Evolutionary conservation across 345 rosid species (phyloP).

Genomic region (Orychophragmus violaceus): DNA sequence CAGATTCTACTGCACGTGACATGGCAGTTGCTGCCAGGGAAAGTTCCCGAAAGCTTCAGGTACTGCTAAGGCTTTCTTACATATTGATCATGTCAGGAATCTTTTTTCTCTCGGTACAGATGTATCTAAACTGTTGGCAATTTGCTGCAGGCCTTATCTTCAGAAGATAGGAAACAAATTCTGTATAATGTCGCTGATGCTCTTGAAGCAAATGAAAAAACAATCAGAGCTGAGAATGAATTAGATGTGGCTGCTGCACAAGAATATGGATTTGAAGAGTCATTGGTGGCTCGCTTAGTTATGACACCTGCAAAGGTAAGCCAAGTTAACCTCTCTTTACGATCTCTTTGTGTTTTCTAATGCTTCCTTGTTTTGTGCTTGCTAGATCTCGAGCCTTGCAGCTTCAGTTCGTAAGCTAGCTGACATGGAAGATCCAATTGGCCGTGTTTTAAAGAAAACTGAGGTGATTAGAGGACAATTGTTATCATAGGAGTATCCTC

Average conservation of each 20-base stretch:
- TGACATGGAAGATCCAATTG: slow-evolving; percentile 92
- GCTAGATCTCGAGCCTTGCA: slow-evolving; percentile 78
- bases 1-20: slow-evolving; percentile 57
- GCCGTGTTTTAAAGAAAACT: slow-evolving; percentile 72
- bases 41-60: slow-evolving; percentile 89
- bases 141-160: slow-evolving; percentile 62
- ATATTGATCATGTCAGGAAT: background rate
- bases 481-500: background rate
- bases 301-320: slow-evolving; percentile 78
- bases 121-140: background rate
- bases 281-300: slow-evolving; percentile 71
- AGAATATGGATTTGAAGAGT: slow-evolving; percentile 61
- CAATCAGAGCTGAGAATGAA: slow-evolving; percentile 61
- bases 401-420: slow-evolving; percentile 78
- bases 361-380: slow-evolving; percentile 1
- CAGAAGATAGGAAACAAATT: slow-evolving; percentile 66
- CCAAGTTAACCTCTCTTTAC: too few relatives aligned
- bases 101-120: background rate
- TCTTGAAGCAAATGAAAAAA: slow-evolving; percentile 65
- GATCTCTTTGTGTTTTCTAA: background rate
- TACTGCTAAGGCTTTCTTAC: slow-evolving; percentile 22
- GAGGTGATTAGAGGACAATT: slow-evolving; percentile 47
- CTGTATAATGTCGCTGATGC: slow-evolving; percentile 74
- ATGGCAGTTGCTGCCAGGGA: slow-evolving; percentile 98
- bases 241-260: slow-evolving; percentile 76